Evolutionary conservation across 2,329 filamentous ascomycete species (phyloP), one percentile per base, ranked within the genome.

Genomic region (Apiospora saccharicola): DNA sequence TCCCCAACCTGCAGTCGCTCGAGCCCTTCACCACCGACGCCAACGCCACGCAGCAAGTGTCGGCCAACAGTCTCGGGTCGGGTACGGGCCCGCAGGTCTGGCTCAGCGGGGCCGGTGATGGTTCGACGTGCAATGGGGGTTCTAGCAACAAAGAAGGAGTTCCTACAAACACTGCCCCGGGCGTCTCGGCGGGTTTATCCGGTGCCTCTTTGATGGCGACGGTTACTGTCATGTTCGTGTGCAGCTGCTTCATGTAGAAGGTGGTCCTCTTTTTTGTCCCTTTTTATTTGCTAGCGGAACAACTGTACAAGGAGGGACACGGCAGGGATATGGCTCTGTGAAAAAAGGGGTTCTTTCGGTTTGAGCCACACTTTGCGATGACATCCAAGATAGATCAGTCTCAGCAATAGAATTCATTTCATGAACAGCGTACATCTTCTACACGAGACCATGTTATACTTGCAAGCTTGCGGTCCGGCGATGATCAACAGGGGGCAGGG

Each of bases 1-100:
- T 95, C 13, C 83, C 89, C 7, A 76, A 75, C 68, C 69, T 81
- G 67, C 78, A 75, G 70, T 77, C 76, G 8, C 76, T 77, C 19
- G 67, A 72, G 70, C 71, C 79, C 6, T 81, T 81, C 74, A 73
- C 76, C 49, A 79, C 71, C 70, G 78, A 79, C 43, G 71, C 74
- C 24, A 67, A 73, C 44, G 74, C 77, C 67, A 76, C 78, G 6
- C 79, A 80, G 74, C 57, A 64, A 19, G 34, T 34, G 57, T 13
- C 30, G 30, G 19, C 57, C 4, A 8, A 41, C 10, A 41, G 57
- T 24, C 57, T 64, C 19, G 57, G 57, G 3, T n/a, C 34, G 10
- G 57, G 57, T 1, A 19, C 19, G 22, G 57, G 57, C 10, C 57
- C 57, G 34, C 57, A 64, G 34, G 57, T 64, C 7, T 64, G 57